These are phyloP conservation scores for Colletotrichum navitas DNA, from an alignment of 2,329 filamentous ascomycete species.

Conservation along the genomic window DNA sequence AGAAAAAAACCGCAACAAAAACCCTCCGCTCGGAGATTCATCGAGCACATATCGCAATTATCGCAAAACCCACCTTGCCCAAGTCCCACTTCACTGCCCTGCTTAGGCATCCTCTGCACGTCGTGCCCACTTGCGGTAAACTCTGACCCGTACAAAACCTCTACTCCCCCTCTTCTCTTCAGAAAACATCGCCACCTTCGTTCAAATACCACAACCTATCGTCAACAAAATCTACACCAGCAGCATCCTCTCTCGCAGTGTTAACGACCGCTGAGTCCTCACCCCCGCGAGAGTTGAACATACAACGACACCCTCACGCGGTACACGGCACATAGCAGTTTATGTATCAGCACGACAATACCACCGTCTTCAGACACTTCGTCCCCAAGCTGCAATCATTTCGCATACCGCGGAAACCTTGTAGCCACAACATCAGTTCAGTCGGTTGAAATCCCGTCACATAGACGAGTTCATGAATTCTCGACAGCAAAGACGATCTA, in stretches of 20 bases:
- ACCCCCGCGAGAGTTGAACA: conserved; percentile 37
- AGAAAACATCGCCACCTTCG: conserved; percentile 10
- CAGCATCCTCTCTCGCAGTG: conserved; percentile 30
- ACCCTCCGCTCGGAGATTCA: conserved; percentile 27
- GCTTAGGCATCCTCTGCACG: conserved; percentile 24
- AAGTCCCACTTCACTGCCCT: conserved; percentile 21
- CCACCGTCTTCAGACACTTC: conserved; percentile 93
- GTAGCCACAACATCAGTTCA: conserved; percentile 88
- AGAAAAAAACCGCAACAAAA: conserved; percentile 23
- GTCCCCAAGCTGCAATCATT: conserved; percentile 97
- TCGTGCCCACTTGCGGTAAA: conserved; percentile 18
- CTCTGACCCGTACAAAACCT: conserved; percentile 17
- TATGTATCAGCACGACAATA: conserved; percentile 98
- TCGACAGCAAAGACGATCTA: conserved; percentile 61
- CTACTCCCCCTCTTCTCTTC: not conserved
- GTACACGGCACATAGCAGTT: conserved; percentile 65
- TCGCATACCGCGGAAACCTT: conserved; percentile 95
- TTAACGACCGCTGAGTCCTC: conserved; percentile 36
- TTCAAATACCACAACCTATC: conserved; percentile 10
- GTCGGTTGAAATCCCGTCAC: conserved; percentile 81
- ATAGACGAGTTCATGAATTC: conserved; percentile 69
- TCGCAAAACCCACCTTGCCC: conserved; percentile 6
- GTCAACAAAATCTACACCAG: conserved; percentile 18
- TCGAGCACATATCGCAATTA: conserved; percentile 25
- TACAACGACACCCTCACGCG: conserved; percentile 39